Evolutionary conservation across 208 protist genomes (phyloP), one percentile per base, ranked within the genome.

Genomic region (Acanthamoeba triangularis): DNA sequence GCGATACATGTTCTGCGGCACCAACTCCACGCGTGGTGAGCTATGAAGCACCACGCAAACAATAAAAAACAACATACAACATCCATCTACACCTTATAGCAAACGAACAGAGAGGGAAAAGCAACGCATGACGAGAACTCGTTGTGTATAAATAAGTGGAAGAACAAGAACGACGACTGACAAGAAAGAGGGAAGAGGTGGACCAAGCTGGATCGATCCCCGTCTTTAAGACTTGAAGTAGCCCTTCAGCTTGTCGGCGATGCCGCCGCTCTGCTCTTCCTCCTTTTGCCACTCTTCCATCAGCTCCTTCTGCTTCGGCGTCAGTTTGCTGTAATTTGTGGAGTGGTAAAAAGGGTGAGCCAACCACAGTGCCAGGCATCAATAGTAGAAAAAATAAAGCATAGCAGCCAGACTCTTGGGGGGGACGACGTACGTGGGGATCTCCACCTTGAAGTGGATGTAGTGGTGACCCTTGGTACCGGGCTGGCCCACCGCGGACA

Each of bases 391-490:
- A 28, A 18, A n/a, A 67, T 28, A 1, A 67, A 28, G 5, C 23
- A 65, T 2, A 65, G 20, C 14, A 65, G 23, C 14, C 6, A 20
- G 25, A 65, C 23, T 25, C 10, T 72, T 3, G 35, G 18, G n/a
- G 0, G 69, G 69, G 69, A n/a, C 11, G 7, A 69, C 84, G 59
- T 91, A 91, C 84, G 49, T 97, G 30, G 96, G 96, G 25, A 97
- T 96, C 23, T 35, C 63, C 16, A 97, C 95, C 23, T 94, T 90
- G 52, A 97, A 97, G 41, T 96, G 94, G 41, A 97, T 78, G 67
- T 94, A 96, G 76, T 97, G 96, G 49, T 93, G 56, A 8, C 65
- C 65, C 63, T 93, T 61, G 30, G 56, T 88, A 8, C 30, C 54
- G 1, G 52, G 47, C 54, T 95, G 59, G 35, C 90, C 95, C 3